These are phyloP conservation scores for Pleochaeta shiraiana DNA, from an alignment of 2,329 filamentous ascomycete species.

Conservation along the genomic window DNA sequence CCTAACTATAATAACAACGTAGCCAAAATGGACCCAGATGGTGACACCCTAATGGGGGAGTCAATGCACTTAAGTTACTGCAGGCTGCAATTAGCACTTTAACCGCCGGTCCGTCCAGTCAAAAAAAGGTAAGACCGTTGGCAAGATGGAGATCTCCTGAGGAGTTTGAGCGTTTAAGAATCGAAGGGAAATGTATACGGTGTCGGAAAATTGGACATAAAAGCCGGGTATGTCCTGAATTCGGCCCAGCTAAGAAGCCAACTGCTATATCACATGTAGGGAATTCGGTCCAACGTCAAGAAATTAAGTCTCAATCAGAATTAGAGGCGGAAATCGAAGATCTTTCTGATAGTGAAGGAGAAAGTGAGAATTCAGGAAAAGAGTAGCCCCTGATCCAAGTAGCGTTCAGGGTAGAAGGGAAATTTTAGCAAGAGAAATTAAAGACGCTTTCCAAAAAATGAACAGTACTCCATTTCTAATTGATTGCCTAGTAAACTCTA, in stretches of 20 bases:
- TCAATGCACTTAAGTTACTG: too few species aligned
- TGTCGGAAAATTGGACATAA: neutral
- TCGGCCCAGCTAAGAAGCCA: neutral
- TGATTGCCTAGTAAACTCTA: neutral
- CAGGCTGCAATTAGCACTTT: neutral
- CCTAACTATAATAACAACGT: neutral
- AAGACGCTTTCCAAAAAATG: constrained; percentile 1
- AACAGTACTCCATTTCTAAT: constrained; percentile 4
- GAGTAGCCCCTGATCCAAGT: neutral
- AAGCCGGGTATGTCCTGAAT: neutral
- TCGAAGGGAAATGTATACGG: neutral
- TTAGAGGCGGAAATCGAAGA: neutral
- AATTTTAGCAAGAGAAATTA: neutral
- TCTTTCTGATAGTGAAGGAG: too few species aligned
- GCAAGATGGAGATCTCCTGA: neutral
- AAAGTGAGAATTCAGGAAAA: neutral
- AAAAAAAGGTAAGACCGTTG: neutral
- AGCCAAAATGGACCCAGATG: neutral
- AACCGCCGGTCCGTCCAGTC: neutral
- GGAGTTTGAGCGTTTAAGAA: neutral
- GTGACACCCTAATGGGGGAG: neutral
- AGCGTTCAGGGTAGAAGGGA: neutral
- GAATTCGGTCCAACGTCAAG: too few species aligned
- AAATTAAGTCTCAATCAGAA: too few species aligned
- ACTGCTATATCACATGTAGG: neutral